These are phyloP conservation scores for Neopestalotiopsis clavispora DNA, from an alignment of 2,329 filamentous ascomycete genomes.

Conservation along the genomic window DNA sequence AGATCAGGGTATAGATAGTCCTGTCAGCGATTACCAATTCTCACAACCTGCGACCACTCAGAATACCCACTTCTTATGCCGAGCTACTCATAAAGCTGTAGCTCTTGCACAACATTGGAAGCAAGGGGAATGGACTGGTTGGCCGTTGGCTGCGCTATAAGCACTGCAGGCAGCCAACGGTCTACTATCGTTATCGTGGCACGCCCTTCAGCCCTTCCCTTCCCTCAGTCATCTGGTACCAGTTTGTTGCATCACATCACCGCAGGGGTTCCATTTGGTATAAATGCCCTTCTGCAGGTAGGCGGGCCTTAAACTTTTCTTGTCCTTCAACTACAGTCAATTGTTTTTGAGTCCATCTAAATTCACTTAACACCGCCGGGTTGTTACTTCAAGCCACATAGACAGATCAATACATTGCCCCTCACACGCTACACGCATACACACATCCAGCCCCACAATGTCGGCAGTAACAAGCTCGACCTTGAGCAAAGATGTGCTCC, in stretches of 20 bases:
- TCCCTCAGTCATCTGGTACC: no score
- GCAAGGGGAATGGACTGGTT: no score
- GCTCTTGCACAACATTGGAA: no score
- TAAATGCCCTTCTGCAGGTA: not conserved
- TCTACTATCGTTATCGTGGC: no score
- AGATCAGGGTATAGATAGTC: not conserved
- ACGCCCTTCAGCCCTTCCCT: no score
- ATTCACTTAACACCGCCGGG: not conserved
- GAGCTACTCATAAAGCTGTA: no score
- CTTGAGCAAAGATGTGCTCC: constrained; percentile 43
- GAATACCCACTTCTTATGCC: not conserved
- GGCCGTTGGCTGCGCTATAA: no score
- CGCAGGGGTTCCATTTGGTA: not conserved
- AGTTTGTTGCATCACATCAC: not conserved
- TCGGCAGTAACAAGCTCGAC: constrained; percentile 3
- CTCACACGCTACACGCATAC: not conserved
- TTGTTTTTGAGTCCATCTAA: not conserved
- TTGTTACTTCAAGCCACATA: not conserved
- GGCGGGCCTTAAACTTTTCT: not conserved
- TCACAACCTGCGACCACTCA: not conserved
- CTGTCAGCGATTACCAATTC: not conserved
- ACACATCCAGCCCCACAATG: not conserved
- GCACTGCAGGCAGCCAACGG: no score
- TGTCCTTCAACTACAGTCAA: not conserved
- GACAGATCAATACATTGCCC: not conserved